Evolutionary conservation across 371 early-diverging fungal species (phyloP).

Genomic region (Mortierella sp.): DNA sequence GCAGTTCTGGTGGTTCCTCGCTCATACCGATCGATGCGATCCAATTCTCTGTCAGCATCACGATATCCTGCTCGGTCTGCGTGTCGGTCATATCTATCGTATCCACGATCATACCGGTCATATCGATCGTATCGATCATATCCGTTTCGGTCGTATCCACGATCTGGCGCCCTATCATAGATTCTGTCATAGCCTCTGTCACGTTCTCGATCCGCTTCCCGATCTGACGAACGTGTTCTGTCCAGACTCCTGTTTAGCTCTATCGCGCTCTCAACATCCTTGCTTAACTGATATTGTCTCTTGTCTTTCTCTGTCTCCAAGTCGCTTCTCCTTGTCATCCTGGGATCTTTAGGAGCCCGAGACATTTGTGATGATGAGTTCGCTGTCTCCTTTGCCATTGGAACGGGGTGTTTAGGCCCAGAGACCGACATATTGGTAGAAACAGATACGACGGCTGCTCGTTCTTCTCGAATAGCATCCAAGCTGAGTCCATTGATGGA

Average conservation of each 20-base stretch:
- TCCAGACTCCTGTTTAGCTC: slow-evolving; percentile 3
- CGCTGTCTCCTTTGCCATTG: neutral
- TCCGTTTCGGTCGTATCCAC: slow-evolving; percentile 9
- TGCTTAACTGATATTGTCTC: neutral
- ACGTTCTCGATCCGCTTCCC: neutral
- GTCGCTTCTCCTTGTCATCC: neutral
- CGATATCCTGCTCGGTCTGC: no score
- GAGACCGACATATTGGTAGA: neutral
- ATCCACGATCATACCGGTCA: no score
- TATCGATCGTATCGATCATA: neutral
- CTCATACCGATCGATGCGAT: slow-evolving; percentile 10
- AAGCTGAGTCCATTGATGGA: slow-evolving; percentile 15
- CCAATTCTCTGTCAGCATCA: slow-evolving; percentile 2
- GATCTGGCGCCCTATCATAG: slow-evolving; percentile 9
- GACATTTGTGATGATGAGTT: neutral
- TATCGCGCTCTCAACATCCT: neutral
- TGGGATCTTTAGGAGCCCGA: neutral
- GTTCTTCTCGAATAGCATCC: slow-evolving; percentile 26
- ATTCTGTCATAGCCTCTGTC: slow-evolving; percentile 3
- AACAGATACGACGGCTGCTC: slow-evolving; percentile 1
- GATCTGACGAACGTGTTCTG: neutral
- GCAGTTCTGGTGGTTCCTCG: slow-evolving; percentile 1
- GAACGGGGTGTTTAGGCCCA: neutral
- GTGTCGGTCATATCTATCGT: no score
- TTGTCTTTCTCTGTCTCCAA: slow-evolving; percentile 6